phyloP scores from a whole-genome alignment of 805 yeast genomes.

The Grigorovia yakushimaensis region DNA sequence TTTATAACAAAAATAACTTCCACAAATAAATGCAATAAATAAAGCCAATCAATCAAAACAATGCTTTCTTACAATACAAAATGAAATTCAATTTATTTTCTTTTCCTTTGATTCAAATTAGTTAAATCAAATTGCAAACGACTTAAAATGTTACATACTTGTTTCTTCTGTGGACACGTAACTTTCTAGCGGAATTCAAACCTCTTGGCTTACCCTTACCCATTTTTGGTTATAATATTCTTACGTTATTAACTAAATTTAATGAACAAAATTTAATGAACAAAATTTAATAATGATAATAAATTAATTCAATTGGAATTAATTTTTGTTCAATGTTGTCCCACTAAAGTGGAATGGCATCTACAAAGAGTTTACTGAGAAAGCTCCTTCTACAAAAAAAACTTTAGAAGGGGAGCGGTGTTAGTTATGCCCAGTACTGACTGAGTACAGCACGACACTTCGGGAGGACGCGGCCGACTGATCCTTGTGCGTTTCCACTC shows the following conservation, averaged over 20 bases:
- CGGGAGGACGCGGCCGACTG: too few relatives aligned
- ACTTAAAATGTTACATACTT: slow-evolving; percentile 30
- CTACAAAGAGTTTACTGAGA: not conserved
- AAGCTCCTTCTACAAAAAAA: not conserved
- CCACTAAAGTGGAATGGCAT: not conserved
- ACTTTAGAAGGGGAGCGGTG: not conserved
- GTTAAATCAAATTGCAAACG: too few relatives aligned
- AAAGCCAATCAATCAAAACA: too few relatives aligned
- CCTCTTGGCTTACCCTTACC: slow-evolving; percentile 99
- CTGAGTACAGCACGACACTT: too few relatives aligned
- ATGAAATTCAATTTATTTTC: not conserved
- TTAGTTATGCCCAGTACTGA: too few relatives aligned
- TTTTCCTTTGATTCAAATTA: not conserved
- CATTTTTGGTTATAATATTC: slow-evolving; percentile 45
- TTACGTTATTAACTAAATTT: not conserved
- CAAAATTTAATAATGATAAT: not conserved
- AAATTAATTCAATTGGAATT: not conserved
- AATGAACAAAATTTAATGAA: not conserved
- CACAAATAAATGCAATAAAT: too few relatives aligned
- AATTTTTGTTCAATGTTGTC: not conserved
- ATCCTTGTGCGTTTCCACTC: too few relatives aligned
- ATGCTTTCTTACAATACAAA: not conserved
- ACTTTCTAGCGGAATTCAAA: slow-evolving; percentile 99
- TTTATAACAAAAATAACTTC: too few relatives aligned
- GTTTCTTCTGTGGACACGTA: slow-evolving; percentile 99